phyloP scores from a whole-genome alignment of 2,329 filamentous ascomycete species.

The Thielaviopsis punctulata region DNA sequence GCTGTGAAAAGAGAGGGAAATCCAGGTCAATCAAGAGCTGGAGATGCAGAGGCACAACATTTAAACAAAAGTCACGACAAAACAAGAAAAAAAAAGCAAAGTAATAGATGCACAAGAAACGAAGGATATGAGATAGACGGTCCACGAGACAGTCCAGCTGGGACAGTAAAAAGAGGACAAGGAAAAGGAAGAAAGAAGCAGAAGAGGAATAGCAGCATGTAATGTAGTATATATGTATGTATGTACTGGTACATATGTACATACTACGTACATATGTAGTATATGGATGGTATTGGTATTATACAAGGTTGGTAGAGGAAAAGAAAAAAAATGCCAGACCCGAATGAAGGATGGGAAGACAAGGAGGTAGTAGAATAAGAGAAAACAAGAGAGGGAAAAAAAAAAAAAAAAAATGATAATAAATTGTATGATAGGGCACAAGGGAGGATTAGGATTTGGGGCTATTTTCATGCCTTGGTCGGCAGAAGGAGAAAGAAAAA shows the following conservation, averaged over 20 bases:
- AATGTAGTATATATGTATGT: too few species aligned
- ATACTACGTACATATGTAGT: too few species aligned
- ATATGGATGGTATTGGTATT: too few species aligned
- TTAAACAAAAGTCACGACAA: too few species aligned
- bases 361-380: background rate
- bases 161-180: background rate
- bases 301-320: too few species aligned
- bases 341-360: background rate
- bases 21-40: background rate
- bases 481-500: background rate
- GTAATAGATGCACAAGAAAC: background rate
- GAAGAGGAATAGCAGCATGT: background rate
- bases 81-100: background rate
- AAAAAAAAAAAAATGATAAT: background rate
- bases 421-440: background rate
- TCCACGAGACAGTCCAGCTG: background rate
- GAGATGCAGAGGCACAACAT: too few species aligned
- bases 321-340: background rate
- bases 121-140: background rate
- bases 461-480: background rate
- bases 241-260: too few species aligned
- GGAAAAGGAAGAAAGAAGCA: background rate
- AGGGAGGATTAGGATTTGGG: too few species aligned
- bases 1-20: too few species aligned
- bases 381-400: background rate